Percentiles rank a stretch among this genome's conserved stretches.
phyloP scores from a whole-genome alignment of 164 flowering plant species.

The Annona cherimola region DNA sequence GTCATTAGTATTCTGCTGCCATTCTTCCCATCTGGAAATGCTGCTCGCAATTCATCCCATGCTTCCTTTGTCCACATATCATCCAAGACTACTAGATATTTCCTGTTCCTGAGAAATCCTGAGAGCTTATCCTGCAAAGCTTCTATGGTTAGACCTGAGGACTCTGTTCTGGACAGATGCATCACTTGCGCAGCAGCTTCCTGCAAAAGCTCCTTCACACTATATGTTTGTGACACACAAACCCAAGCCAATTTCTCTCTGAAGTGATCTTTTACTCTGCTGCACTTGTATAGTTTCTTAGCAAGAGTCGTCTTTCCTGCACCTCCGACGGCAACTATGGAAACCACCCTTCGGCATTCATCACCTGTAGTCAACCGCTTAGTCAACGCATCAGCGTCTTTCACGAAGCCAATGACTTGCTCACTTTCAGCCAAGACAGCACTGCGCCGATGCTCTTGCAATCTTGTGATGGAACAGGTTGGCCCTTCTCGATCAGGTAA shows the following conservation, averaged over 20 bases:
- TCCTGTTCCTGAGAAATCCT: slow-evolving; percentile 32
- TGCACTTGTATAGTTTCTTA: slow-evolving; percentile 30
- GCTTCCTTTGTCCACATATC: slow-evolving; percentile 44
- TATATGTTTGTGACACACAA: no score
- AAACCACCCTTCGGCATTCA: slow-evolving; percentile 16
- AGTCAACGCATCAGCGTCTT: neutral
- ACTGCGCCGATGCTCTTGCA: no score
- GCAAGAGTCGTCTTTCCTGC: slow-evolving; percentile 49
- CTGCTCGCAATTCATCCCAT: slow-evolving; percentile 34
- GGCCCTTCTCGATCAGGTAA: no score
- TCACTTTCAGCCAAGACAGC: no score
- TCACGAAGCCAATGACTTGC: neutral
- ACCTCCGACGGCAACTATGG: slow-evolving; percentile 52
- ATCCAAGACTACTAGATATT: slow-evolving; percentile 45
- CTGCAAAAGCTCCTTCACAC: slow-evolving; percentile 8
- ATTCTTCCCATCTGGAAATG: slow-evolving; percentile 30
- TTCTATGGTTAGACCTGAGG: slow-evolving; percentile 21
- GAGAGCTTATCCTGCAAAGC: slow-evolving; percentile 35
- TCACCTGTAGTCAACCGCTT: neutral
- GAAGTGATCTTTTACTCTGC: slow-evolving; percentile 13
- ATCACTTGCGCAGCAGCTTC: no score
- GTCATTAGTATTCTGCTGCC: slow-evolving; percentile 41
- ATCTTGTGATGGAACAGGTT: no score
- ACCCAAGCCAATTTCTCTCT: slow-evolving; percentile 44
- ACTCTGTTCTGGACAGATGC: slow-evolving; percentile 20